Evolutionary conservation across 2,329 filamentous ascomycete species (phyloP).

Genomic region (Berkeleyomyces basicola): DNA sequence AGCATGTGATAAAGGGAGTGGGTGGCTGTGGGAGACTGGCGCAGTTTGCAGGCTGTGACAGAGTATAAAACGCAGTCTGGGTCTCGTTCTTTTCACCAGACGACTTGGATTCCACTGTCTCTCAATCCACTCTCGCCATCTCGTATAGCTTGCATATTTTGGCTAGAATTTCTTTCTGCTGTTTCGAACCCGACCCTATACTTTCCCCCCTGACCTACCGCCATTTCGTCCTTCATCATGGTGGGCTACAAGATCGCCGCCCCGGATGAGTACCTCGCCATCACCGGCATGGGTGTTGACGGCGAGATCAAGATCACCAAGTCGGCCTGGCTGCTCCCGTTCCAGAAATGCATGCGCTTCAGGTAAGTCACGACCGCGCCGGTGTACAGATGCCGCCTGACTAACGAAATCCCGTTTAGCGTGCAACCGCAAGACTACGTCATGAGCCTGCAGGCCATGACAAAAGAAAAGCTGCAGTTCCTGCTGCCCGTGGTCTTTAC

Average conservation of each 20-base stretch:
- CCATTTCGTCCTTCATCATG: conserved; percentile 24
- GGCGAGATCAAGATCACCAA: conserved; percentile 58
- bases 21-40: not conserved
- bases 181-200: not conserved
- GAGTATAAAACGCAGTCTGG: not conserved
- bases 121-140: not conserved
- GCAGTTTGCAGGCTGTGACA: not conserved
- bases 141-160: not conserved
- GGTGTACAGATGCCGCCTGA: not conserved
- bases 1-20: not conserved
- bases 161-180: conserved; percentile 1
- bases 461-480: conserved; percentile 73
- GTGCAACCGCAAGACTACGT: conserved; percentile 68
- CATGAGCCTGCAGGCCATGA: conserved; percentile 77
- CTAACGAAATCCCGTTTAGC: conserved; percentile 19
- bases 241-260: conserved; percentile 49
- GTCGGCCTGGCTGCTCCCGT: conserved; percentile 54
- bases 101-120: not conserved
- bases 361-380: conserved; percentile 13
- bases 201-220: not conserved
- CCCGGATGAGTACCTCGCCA: conserved; percentile 72
- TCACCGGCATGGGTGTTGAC: conserved; percentile 62
- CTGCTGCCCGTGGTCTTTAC: conserved; percentile 72
- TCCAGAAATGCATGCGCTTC: conserved; percentile 48
- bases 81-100: not conserved